Conservation (phyloP, 306 rosid species). For the Prunus padus region DNA sequence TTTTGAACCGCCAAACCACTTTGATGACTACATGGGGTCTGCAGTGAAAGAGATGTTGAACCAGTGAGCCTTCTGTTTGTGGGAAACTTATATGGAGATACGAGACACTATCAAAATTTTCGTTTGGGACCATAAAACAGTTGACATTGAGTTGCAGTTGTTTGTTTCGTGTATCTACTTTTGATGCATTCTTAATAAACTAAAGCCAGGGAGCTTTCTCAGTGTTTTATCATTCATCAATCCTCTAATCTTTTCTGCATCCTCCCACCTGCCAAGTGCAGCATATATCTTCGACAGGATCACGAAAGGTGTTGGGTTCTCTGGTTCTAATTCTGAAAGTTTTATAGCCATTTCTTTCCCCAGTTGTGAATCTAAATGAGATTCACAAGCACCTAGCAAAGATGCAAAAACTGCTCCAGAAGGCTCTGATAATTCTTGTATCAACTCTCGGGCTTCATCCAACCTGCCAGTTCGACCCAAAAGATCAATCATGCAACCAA, state of each 20-base stretch:
- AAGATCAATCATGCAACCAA: slow-evolving; percentile 67
- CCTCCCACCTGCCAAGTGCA: slow-evolving; percentile 65
- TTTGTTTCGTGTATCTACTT: slow-evolving; percentile 19
- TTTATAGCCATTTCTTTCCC: slow-evolving; percentile 63
- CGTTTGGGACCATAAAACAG: slow-evolving; percentile 24
- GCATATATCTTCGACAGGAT: slow-evolving; percentile 69
- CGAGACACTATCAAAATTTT: slow-evolving; percentile 19
- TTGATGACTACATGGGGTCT: slow-evolving; percentile 57
- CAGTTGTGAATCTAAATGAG: slow-evolving; percentile 46
- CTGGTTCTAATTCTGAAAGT: slow-evolving; percentile 59
- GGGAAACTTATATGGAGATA: slow-evolving; percentile 10
- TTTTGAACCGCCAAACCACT: slow-evolving; percentile 68
- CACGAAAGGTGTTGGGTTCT: slow-evolving; percentile 57
- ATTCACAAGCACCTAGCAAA: slow-evolving; percentile 64
- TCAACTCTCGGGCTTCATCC: slow-evolving; percentile 46
- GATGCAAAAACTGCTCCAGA: slow-evolving; percentile 58
- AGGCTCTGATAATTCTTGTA: slow-evolving; percentile 52
- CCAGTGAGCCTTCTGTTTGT: slow-evolving; percentile 31
- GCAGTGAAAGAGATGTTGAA: slow-evolving; percentile 65
- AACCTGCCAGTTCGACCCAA: slow-evolving; percentile 64
- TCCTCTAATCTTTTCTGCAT: slow-evolving; percentile 66
- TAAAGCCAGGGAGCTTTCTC: slow-evolving; percentile 59
- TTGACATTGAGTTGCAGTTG: slow-evolving; percentile 23
- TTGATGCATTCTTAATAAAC: slow-evolving; percentile 51
- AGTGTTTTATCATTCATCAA: slow-evolving; percentile 42